Evolutionary conservation across 805 yeast genomes (phyloP).

Genomic region (Ascoidea tarda): DNA sequence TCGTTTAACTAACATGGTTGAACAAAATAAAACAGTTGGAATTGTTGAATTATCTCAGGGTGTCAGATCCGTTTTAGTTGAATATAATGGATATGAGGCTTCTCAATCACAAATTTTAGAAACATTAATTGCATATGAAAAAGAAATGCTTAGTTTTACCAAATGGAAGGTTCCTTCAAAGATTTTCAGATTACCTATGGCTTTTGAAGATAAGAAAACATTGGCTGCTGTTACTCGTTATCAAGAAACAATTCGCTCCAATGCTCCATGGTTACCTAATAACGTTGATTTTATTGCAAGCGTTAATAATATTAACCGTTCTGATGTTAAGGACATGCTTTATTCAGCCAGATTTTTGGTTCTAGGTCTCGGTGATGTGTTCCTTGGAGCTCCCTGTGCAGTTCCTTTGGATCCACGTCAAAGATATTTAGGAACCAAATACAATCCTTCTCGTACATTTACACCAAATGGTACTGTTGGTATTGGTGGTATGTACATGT

Average conservation of each 20-base stretch:
- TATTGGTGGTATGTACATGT: slow-evolving; percentile 98
- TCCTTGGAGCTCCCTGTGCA: slow-evolving; percentile 97
- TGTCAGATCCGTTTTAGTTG: slow-evolving; percentile 87
- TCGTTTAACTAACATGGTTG: slow-evolving; percentile 63
- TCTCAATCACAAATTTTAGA: slow-evolving; percentile 49
- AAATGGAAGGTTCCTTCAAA: slow-evolving; percentile 83
- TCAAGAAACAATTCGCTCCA: slow-evolving; percentile 81
- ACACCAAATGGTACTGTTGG: slow-evolving; percentile 98
- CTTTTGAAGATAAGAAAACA: slow-evolving; percentile 86
- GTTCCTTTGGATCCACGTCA: slow-evolving; percentile 69
- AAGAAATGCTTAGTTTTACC: slow-evolving; percentile 56
- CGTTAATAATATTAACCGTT: slow-evolving; percentile 69
- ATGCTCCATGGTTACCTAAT: slow-evolving; percentile 97
- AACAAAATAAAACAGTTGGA: slow-evolving; percentile 52
- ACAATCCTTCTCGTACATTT: slow-evolving; percentile 91
- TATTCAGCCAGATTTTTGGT: slow-evolving; percentile 87
- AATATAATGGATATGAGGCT: slow-evolving; percentile 52
- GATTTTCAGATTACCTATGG: slow-evolving; percentile 81
- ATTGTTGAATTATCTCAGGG: slow-evolving; percentile 95
- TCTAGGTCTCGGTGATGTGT: slow-evolving; percentile 92
- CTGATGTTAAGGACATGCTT: slow-evolving; percentile 68
- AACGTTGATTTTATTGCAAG: slow-evolving; percentile 90
- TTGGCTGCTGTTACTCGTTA: slow-evolving; percentile 83
- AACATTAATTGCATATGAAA: slow-evolving; percentile 60
- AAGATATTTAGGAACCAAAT: slow-evolving; percentile 64